A percentile compares a stretch with the other conserved stretches of the same genome.
Conservation (phyloP, 345 rosid genomes). For the Chamaenerion angustifolium region DNA sequence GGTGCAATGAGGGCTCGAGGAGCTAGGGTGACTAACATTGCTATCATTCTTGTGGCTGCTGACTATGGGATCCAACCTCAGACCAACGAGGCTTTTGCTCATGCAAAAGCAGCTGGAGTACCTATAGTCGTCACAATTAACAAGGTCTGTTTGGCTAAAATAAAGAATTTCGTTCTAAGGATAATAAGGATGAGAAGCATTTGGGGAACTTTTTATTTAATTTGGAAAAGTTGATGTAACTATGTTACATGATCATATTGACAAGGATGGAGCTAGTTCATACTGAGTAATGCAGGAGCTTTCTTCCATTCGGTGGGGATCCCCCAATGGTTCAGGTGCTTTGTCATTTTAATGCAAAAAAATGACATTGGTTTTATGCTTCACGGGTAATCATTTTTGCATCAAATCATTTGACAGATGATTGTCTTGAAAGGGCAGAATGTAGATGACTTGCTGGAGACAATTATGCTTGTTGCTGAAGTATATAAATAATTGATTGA, state of each 20-base stretch:
- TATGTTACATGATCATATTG: conserved; percentile 31
- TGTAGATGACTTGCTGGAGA: conserved; percentile 76
- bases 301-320: conserved; percentile 83
- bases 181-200: too few species aligned
- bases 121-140: conserved; percentile 79
- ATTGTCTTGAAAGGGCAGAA: conserved; percentile 92
- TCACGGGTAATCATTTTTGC: too few species aligned
- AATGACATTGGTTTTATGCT: too few species aligned
- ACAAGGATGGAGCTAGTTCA: conserved; percentile 94
- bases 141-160: too few species aligned
- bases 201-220: too few species aligned
- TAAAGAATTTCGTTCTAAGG: too few species aligned
- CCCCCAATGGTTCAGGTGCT: conserved; percentile 98
- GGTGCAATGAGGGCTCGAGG: too few species aligned
- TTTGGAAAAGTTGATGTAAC: too few species aligned
- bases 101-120: conserved; percentile 81
- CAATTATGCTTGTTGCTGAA: too few species aligned
- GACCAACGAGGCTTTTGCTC: conserved; percentile 96
- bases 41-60: conserved; percentile 91
- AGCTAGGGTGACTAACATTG: too few species aligned
- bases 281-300: conserved; percentile 97
- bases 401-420: conserved; percentile 45
- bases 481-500: too few species aligned
- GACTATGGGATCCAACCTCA: conserved; percentile 99
- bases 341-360: too few species aligned